Percentiles rank a stretch among this genome's conserved stretches.
Evolutionary conservation across 2,329 filamentous ascomycete species (phyloP).

Genomic region (Ophiostoma piceae): DNA sequence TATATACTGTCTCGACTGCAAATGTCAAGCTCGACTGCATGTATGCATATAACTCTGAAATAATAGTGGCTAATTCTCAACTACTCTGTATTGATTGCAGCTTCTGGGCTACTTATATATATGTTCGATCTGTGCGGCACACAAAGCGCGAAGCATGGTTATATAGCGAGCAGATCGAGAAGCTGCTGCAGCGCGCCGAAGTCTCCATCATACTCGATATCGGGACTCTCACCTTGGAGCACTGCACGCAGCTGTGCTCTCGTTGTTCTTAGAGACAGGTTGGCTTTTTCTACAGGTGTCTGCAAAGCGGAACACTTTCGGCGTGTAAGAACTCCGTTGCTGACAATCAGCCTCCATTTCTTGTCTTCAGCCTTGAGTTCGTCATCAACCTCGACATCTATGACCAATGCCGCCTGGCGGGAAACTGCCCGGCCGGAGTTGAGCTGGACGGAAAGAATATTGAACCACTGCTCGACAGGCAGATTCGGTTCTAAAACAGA

Average conservation of each 20-base stretch:
- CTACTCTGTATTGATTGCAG: too few relatives aligned
- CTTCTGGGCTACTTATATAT: too few relatives aligned
- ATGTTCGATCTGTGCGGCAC: not conserved
- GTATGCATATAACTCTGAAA: too few relatives aligned
- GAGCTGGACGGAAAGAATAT: constrained; percentile 2
- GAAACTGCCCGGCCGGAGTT: not conserved
- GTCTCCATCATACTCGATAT: not conserved
- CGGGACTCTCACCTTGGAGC: not conserved
- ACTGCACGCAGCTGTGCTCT: not conserved
- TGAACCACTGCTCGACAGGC: constrained; percentile 3
- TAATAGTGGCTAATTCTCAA: too few relatives aligned
- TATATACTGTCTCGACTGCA: too few relatives aligned
- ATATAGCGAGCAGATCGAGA: not conserved
- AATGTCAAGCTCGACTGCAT: too few relatives aligned
- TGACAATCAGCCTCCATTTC: constrained; percentile 3
- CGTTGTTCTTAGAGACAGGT: not conserved
- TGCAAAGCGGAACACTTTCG: not conserved
- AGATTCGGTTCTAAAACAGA: not conserved
- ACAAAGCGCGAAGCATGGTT: not conserved
- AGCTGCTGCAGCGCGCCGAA: constrained; percentile 5
- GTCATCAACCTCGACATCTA: not conserved
- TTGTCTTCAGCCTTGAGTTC: not conserved
- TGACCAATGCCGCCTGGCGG: not conserved
- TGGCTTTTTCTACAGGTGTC: not conserved
- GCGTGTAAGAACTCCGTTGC: not conserved